Base-by-base conservation (phyloP, 1,284 basidiomycete species). In the Ceratobasidium papillatum region DNA sequence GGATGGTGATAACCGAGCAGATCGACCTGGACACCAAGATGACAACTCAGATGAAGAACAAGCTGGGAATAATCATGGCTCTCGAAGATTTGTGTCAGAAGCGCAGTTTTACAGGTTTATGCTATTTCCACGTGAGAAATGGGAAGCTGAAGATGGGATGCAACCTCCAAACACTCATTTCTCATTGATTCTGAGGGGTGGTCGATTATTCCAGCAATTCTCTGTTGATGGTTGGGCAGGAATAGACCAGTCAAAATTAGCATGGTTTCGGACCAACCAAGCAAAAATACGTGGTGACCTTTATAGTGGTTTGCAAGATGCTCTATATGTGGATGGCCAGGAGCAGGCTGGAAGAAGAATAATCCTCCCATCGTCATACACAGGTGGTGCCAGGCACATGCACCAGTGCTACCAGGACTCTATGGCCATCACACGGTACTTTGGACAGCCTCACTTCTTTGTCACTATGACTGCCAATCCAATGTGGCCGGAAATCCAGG, bases 391-490 rank as follows among this genome's bases (percentile, higher is more conserved):
- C 30, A 75, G 82, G 0, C 77, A 84, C 43, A 85, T 87, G 84
- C 74, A 80, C 0, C 82, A 86, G 71, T 75, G 78, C 0, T 84
- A 81, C 64, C 85, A 86, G 59, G 85, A 88, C 77, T 78, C 85
- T 0, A 82, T 87, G 79, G 84, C 85, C 0, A 79, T 86, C 30
- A 81, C 81, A 0, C 78, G 82, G 0, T 76, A 79, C 43, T 83
- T 78, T 52, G 74, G 78, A 0, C 80, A 82, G 11, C 80, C 83
- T 4, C 83, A 85, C 74, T 76, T 86, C 8, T 86, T 87, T 76
- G 78, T 87, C 1, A 88, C 86, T 0, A 81, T 86, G 75, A 87
- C 86, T 3, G 80, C 82, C 4, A 87, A 87, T 80, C 84, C 83
- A 0, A 75, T 79, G 0, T 87, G 85, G 86, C 76, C 77, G 0